Conservation (phyloP, 73 alveolate genomes). For the Stentor roeselii region DNA sequence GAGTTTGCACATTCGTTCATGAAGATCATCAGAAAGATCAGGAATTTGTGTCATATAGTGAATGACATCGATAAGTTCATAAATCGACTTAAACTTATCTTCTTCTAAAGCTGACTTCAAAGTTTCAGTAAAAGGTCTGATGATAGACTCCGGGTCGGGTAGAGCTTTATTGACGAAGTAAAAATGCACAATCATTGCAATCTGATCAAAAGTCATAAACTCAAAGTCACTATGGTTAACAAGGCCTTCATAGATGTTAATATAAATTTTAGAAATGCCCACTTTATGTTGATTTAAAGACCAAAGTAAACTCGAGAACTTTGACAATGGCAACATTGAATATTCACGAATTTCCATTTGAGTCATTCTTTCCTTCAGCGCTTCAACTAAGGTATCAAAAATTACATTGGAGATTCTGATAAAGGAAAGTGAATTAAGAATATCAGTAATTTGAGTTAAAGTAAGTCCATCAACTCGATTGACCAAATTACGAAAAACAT, state of each 20-base stretch:
- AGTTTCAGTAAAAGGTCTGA: not conserved
- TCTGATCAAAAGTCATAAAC: not conserved
- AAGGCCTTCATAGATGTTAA: not conserved
- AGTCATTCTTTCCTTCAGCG: too few relatives aligned
- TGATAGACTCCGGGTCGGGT: not conserved
- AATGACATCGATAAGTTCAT: not conserved
- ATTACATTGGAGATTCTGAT: not conserved
- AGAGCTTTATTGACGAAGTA: too few relatives aligned
- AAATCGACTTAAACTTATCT: not conserved
- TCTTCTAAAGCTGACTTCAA: not conserved
- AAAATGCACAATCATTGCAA: not conserved
- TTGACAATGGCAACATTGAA: not conserved
- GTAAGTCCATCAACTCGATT: not conserved
- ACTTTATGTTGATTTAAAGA: too few relatives aligned
- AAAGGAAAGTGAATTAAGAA: too few relatives aligned
- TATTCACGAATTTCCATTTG: not conserved
- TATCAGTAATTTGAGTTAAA: not conserved
- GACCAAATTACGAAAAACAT: not conserved
- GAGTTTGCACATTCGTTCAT: not conserved
- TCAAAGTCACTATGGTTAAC: not conserved
- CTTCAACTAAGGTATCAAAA: not conserved
- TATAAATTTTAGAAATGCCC: not conserved
- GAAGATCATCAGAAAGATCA: not conserved
- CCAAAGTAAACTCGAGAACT: not conserved
- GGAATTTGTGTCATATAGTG: not conserved